These are phyloP conservation scores for Osmanthus fragrans DNA, from an alignment of 257 asterid genomes.

Conservation along the genomic window DNA sequence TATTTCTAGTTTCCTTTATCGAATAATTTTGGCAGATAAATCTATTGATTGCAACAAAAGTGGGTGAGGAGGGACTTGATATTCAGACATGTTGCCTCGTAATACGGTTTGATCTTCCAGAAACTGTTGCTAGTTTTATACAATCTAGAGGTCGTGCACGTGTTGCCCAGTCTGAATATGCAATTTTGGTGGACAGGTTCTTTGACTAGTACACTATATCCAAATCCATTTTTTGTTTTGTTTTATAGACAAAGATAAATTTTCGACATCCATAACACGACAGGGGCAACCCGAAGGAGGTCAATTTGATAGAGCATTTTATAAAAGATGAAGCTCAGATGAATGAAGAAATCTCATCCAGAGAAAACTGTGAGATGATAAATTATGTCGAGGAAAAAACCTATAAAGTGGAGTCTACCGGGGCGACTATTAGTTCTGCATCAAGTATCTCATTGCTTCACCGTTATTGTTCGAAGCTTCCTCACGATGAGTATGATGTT, in stretches of 20 bases:
- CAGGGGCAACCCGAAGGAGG: conserved; percentile 74
- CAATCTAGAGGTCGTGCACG: conserved; percentile 99
- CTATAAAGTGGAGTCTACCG: conserved; percentile 73
- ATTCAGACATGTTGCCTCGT: conserved; percentile 99
- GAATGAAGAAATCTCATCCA: conserved; percentile 71
- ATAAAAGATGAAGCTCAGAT: conserved; percentile 68
- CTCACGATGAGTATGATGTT: conserved; percentile 85
- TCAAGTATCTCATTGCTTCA: conserved; percentile 82
- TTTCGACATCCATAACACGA: conserved; percentile 31
- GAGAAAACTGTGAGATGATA: conserved; percentile 43
- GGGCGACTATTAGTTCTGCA: conserved; percentile 80
- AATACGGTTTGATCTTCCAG: conserved; percentile 96
- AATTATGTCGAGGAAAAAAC: conserved; percentile 58
- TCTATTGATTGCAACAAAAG: conserved; percentile 95
- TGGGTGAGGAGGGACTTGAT: conserved; percentile 99
- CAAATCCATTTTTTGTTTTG: conserved; percentile 20
- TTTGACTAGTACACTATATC: conserved; percentile 25
- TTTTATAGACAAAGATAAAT: conserved; percentile 27
- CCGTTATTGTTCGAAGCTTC: conserved; percentile 90
- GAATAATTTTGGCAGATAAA: conserved; percentile 65
- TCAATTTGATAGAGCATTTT: conserved; percentile 66
- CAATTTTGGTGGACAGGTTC: conserved; percentile 91
- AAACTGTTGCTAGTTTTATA: conserved; percentile 95
- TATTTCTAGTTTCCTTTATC: conserved; percentile 19
- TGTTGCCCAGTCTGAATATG: conserved; percentile 94